Base-by-base conservation (phyloP, 306 rosid species). In the Castanea mollissima region DNA sequence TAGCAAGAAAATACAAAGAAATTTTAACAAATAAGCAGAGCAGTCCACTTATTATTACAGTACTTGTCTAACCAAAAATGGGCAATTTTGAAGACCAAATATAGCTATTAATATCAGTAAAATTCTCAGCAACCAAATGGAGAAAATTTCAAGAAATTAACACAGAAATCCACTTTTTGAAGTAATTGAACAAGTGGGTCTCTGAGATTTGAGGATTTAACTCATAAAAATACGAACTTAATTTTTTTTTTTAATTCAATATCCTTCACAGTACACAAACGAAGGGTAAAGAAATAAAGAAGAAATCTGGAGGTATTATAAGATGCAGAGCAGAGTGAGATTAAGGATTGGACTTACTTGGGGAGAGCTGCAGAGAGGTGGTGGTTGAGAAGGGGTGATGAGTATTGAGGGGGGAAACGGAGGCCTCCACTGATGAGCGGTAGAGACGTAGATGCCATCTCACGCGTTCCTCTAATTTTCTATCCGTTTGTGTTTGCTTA, bases 401-500 rank as follows among this genome's bases (percentile, higher is more conserved):
- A 71, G 82, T 19, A 55, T 6, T 18, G 80, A 27, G 83, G 44
- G 32, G 60, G 76, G 55, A 67, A 19, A 55, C 55, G 64, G 56
- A 51, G 84, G 69, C 81, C 60, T 69, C 63, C 90, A 38, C 76
- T 86, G 80, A 82, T 74, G 67, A 85, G 81, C 35, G 82, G 78
- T 18, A 83, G 81, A 85, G 83, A 62, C 74, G 85, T 76, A 80
- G 92, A 82, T 49, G 90, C 87, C 92, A 90, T 92, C 76, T 27
- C 34, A 21, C 60, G n/a, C 20, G 14, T 34, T 21, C 65, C 55
- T 12, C 11, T 71, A 23, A 52, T 27, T 75, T 65, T 70, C 81
- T 52, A 49, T 74, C 12, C 19, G 38, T 8, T 14, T 12, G 16
- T 11, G 0, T 11, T 16, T 13, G 15, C 3, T 29, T 57, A 14